Evolutionary conservation across 2,329 filamentous ascomycete genomes (phyloP), one percentile per base, ranked within the genome.

Genomic region (Neonectria coccinea): DNA sequence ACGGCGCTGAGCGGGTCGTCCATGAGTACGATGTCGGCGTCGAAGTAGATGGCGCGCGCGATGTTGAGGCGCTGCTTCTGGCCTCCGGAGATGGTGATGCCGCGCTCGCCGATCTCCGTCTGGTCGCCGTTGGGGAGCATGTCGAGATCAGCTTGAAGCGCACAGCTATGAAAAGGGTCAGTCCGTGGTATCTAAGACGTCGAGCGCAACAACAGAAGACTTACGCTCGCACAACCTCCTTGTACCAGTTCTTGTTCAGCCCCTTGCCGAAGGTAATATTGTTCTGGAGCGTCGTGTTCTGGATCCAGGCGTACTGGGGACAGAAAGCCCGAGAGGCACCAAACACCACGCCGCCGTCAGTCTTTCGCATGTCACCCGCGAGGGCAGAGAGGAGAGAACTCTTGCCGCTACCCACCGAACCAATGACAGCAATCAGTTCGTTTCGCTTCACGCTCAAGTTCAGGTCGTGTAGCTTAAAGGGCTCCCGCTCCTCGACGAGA

Each of bases 231-330:
- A 97, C 85, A n/a, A 97, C 94, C 56, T 91, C 81, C 48, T 91
- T 86, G 74, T 97, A 97, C 94, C 95, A 97, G 3, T 82, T 81
- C 62, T 85, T 85, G 56, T 97, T 85, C 80, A 91, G 87, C 0
- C 89, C 86, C 70, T 93, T 95, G 11, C 95, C 95, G 74, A 98
- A 98, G 0, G 93, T 80, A 64, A 99, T 97, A 74, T 99, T 99
- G 36, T 97, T 89, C 66, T 89, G 89, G 4, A 98, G 87, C 1
- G 91, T 92, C 0, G 93, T 86, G 74, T 98, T 98, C 76, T 98
- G 95, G 53, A 99, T 97, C 96, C 96, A 99, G 0, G 96, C 93
- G 75, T 97, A 97, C 76, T 99, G 95, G 0, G 95, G 95, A 70
- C 96, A 98, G 73, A 97, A 97, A 0, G 95, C 93, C 66, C 94